Conservation (phyloP, 2,329 filamentous ascomycete genomes). For the Kalaharituber pfeilii region DNA sequence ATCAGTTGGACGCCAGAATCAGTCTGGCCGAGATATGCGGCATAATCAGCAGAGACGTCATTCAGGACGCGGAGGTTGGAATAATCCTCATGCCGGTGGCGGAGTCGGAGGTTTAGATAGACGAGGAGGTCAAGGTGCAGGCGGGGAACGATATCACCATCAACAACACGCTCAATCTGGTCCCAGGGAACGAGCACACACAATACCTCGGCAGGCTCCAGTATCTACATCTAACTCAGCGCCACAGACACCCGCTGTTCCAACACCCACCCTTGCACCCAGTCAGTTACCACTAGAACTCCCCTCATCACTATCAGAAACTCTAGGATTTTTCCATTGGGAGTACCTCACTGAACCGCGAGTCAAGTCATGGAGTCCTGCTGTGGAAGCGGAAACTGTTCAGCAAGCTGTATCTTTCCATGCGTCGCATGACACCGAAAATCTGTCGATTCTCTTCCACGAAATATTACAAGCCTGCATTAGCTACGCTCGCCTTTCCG, state of each 20-base stretch:
- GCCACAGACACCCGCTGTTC: background rate
- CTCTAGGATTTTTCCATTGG: slow-evolving; percentile 46
- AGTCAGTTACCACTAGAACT: background rate
- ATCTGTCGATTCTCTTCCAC: slow-evolving; percentile 58
- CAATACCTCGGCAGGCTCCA: slow-evolving; percentile 4
- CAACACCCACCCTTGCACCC: background rate
- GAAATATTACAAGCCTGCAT: slow-evolving; percentile 66
- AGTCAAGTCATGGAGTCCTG: slow-evolving; percentile 48
- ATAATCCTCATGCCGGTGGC: background rate
- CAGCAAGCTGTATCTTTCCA: slow-evolving; percentile 34
- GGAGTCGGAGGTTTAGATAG: background rate
- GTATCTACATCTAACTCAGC: background rate
- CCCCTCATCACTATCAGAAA: background rate
- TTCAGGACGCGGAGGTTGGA: background rate
- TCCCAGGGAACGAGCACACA: background rate
- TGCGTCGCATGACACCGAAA: slow-evolving; percentile 41
- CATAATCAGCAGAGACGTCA: background rate
- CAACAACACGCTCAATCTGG: background rate
- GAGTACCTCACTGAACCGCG: slow-evolving; percentile 55
- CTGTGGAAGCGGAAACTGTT: slow-evolving; percentile 49
- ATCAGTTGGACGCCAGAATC: background rate
- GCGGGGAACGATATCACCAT: background rate
- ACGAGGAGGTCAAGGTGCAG: background rate
- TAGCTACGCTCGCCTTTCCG: slow-evolving; percentile 43
- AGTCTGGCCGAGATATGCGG: background rate